Conservation (phyloP, 148 eudicot genomes). For the Gaultheria prostrata region DNA sequence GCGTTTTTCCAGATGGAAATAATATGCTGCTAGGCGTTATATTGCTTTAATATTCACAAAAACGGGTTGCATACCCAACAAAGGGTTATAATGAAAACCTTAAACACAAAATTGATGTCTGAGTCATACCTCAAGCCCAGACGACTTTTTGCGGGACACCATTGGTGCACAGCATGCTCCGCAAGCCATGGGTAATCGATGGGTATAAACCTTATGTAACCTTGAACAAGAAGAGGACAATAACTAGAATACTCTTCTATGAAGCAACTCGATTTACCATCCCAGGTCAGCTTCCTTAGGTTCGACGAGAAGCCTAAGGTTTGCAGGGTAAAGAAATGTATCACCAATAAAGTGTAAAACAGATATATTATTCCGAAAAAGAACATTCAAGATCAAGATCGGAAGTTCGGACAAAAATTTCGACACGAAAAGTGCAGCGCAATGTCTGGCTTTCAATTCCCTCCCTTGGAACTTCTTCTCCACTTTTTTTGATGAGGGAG, state of each 20-base stretch:
- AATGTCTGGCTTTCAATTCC: constrained; percentile 11
- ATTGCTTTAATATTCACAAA: not conserved
- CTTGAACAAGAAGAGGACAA: not conserved
- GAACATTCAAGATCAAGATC: constrained; percentile 12
- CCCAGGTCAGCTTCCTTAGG: not conserved
- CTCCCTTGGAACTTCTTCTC: constrained; percentile 18
- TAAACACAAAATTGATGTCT: not conserved
- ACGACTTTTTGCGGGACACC: constrained; percentile 41
- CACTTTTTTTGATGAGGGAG: constrained; percentile 16
- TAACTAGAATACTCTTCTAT: not conserved
- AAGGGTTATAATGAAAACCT: not conserved
- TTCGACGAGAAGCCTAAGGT: constrained; percentile 7
- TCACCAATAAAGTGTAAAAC: not conserved
- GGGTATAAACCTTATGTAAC: constrained; percentile 9
- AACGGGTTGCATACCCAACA: not conserved
- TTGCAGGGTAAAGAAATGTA: constrained; percentile 9
- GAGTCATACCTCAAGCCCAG: constrained; percentile 46
- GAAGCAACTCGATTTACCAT: not conserved
- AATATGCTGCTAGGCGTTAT: not conserved
- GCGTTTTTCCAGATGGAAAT: not conserved
- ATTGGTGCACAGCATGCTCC: constrained; percentile 24
- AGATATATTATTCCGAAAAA: not conserved
- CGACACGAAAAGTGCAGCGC: constrained; percentile 9
- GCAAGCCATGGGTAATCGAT: constrained; percentile 26
- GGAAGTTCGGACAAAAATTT: not conserved